Conservation (phyloP, 495 filamentous ascomycete genomes). For the Penicillium flavigenum region DNA sequence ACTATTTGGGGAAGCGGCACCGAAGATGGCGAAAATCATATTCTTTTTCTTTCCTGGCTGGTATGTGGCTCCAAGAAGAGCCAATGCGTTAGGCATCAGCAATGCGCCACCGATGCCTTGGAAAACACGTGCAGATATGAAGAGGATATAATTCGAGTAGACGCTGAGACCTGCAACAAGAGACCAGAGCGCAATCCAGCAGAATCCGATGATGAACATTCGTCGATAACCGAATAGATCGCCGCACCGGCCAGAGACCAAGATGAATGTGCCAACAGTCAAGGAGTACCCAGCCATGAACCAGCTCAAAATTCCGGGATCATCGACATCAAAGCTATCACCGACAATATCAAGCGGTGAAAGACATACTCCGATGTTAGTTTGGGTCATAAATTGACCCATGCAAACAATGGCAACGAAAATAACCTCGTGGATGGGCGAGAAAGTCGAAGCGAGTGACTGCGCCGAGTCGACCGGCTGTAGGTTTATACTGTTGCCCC, state of each 20-base stretch:
- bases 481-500: too few species aligned
- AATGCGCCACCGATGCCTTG: conserved; percentile 64
- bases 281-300: conserved; percentile 58
- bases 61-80: conserved; percentile 60
- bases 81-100: too few species aligned
- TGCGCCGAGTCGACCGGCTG: too few species aligned
- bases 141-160: conserved; percentile 51
- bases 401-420: too few species aligned
- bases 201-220: conserved; percentile 56
- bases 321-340: conserved; percentile 42
- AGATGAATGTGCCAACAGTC: conserved; percentile 64
- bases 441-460: too few species aligned
- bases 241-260: conserved; percentile 52
- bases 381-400: too few species aligned
- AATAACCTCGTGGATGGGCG: too few species aligned
- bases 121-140: conserved; percentile 58
- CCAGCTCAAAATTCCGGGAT: conserved; percentile 50
- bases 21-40: conserved; percentile 64
- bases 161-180: conserved; percentile 52
- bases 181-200: conserved; percentile 60
- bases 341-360: conserved; percentile 45
- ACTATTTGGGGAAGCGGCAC: conserved; percentile 59
- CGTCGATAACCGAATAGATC: conserved; percentile 59
- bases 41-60: conserved; percentile 56
- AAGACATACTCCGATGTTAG: too few species aligned